phyloP scores from a whole-genome alignment of 164 flowering plant genomes.

The Nymphaea thermarum region DNA sequence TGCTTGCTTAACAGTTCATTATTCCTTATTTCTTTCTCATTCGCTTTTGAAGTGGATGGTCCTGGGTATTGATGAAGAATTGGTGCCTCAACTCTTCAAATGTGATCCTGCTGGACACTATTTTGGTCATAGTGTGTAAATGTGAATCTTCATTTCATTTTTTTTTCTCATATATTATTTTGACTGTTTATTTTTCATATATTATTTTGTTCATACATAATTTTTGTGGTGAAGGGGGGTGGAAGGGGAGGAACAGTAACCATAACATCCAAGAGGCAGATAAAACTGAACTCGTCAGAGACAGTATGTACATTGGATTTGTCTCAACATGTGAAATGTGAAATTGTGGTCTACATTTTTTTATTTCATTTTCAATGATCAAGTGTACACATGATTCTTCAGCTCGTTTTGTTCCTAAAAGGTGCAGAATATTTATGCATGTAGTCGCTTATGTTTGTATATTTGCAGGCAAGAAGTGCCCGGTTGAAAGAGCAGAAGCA shows the following conservation, averaged over 20 bases:
- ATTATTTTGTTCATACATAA: neutral
- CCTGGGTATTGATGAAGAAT: constrained; percentile 92
- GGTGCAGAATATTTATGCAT: no score
- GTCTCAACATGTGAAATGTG: no score
- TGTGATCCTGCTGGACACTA: constrained; percentile 99
- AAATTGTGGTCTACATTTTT: no score
- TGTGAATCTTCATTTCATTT: neutral
- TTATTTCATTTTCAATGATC: no score
- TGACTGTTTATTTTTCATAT: no score
- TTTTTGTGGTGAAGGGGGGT: neutral
- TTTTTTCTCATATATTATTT: neutral
- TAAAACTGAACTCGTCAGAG: no score
- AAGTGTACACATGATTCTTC: no score
- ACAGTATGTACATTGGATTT: no score
- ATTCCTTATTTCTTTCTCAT: neutral
- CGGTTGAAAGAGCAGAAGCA: constrained; percentile 95
- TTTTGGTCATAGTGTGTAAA: constrained; percentile 71
- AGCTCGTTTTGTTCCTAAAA: no score
- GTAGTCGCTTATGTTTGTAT: neutral
- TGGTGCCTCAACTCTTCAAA: constrained; percentile 82
- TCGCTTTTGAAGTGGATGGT: constrained; percentile 63
- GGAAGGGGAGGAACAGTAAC: no score
- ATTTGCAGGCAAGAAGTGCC: constrained; percentile 85
- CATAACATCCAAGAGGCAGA: no score
- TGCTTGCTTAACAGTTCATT: neutral